Percentiles rank a stretch among this genome's conserved stretches.
phyloP scores from a whole-genome alignment of 2,329 filamentous ascomycete genomes.

The Aspergillus viridinutans region DNA sequence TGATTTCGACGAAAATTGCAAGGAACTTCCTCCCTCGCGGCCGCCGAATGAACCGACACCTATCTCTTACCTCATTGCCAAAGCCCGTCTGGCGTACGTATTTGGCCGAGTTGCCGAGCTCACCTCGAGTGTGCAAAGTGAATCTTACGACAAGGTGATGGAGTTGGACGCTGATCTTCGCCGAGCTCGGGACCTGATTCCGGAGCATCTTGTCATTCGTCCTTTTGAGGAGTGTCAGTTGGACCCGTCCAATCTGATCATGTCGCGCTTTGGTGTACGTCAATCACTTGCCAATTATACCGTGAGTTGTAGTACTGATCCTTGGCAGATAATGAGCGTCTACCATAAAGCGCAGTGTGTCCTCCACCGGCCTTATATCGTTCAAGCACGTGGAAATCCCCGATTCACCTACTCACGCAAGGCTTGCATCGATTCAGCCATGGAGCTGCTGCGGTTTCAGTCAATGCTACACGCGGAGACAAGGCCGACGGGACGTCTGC shows the following conservation, averaged over 20 bases:
- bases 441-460: conserved; percentile 76
- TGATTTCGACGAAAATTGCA: conserved; percentile 57
- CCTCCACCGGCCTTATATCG: conserved; percentile 81
- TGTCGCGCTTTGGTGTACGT: conserved; percentile 68
- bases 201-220: conserved; percentile 73
- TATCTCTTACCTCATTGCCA: conserved; percentile 47
- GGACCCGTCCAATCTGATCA: conserved; percentile 65
- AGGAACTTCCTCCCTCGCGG: conserved; percentile 53
- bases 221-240: conserved; percentile 68
- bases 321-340: conserved; percentile 62
- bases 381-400: conserved; percentile 70
- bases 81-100: conserved; percentile 38
- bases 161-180: conserved; percentile 56
- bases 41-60: conserved; percentile 58
- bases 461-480: conserved; percentile 71
- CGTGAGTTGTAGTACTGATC: conserved; percentile 7
- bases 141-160: conserved; percentile 58
- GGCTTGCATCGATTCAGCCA: conserved; percentile 78
- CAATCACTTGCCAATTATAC: conserved; percentile 3
- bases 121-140: conserved; percentile 38
- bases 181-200: conserved; percentile 60
- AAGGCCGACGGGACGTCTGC: conserved; percentile 65
- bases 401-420: conserved; percentile 80
- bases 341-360: conserved; percentile 87
- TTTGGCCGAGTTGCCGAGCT: conserved; percentile 45